Conservation (phyloP, 345 rosid genomes). For the Ceriops zippeliana region DNA sequence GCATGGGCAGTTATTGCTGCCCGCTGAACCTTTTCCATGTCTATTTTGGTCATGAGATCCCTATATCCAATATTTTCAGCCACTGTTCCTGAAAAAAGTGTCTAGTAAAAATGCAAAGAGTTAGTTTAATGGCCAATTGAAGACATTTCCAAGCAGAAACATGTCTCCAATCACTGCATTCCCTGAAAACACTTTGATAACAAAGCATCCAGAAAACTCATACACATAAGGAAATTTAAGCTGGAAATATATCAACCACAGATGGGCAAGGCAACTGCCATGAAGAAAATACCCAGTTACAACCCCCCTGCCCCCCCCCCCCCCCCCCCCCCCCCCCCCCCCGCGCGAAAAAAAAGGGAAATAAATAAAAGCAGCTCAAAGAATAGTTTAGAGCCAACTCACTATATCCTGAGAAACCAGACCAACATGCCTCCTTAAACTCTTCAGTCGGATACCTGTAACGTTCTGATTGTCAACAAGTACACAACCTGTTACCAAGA, state of each 20-base stretch:
- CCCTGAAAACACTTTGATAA: not conserved
- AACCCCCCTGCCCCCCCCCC: not conserved
- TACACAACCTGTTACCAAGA: conserved; percentile 49
- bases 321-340: too few species aligned
- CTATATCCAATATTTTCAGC: conserved; percentile 92
- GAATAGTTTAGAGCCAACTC: conserved; percentile 22
- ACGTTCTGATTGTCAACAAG: conserved; percentile 62
- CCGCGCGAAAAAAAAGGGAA: not conserved
- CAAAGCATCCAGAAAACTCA: not conserved
- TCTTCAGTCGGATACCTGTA: conserved; percentile 49
- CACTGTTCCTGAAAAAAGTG: conserved; percentile 88
- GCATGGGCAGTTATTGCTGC: conserved; percentile 81
- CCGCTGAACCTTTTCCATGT: conserved; percentile 72
- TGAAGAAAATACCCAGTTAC: not conserved
- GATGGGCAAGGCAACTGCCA: not conserved
- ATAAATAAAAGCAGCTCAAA: not conserved
- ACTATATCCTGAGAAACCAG: conserved; percentile 95
- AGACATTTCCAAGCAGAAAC: conserved; percentile 1
- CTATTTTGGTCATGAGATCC: conserved; percentile 56
- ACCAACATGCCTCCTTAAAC: conserved; percentile 80
- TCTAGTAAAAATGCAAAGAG: conserved; percentile 35
- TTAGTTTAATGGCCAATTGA: conserved; percentile 17
- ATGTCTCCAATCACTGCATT: not conserved
- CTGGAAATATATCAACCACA: not conserved
- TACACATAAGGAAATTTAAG: not conserved